These are phyloP conservation scores for Colletotrichum filicis DNA, from an alignment of 2,329 filamentous ascomycete species.

Conservation along the genomic window DNA sequence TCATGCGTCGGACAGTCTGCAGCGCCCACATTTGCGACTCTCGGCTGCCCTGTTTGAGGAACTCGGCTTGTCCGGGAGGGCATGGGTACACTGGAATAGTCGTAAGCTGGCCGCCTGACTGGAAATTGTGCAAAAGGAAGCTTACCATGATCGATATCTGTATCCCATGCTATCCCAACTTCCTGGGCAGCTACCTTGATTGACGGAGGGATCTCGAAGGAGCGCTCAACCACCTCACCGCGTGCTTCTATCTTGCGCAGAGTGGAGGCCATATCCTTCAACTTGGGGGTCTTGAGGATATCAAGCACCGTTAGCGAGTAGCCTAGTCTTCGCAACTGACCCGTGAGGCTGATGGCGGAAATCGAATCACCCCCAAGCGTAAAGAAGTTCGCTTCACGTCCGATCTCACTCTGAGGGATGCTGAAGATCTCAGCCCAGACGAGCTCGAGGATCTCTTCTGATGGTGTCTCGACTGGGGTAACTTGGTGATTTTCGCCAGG, in stretches of 20 bases:
- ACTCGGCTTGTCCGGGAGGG: slow-evolving; percentile 43
- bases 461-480: slow-evolving; percentile 24
- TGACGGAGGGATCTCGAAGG: neutral
- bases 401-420: neutral
- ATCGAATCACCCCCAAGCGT: slow-evolving; percentile 45
- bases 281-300: slow-evolving; percentile 38
- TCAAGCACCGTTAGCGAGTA: slow-evolving; percentile 39
- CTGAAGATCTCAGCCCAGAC: neutral
- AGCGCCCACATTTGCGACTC: slow-evolving; percentile 40
- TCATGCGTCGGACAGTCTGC: slow-evolving; percentile 39
- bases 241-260: neutral
- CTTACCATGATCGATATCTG: slow-evolving; percentile 35
- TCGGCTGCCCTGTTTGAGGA: slow-evolving; percentile 40
- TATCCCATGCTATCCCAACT: neutral
- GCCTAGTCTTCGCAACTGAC: slow-evolving; percentile 41
- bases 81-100: slow-evolving; percentile 40
- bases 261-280: slow-evolving; percentile 15
- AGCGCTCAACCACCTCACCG: neutral
- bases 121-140: neutral
- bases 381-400: neutral
- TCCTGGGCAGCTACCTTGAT: neutral
- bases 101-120: neutral
- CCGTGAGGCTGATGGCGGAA: slow-evolving; percentile 56
- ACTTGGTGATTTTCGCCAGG: neutral
- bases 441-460: neutral